A percentile compares a stretch with the other conserved stretches of the same genome.
These are phyloP conservation scores for Russula virescens DNA, from an alignment of 768 basidiomycete species.

Conservation along the genomic window DNA sequence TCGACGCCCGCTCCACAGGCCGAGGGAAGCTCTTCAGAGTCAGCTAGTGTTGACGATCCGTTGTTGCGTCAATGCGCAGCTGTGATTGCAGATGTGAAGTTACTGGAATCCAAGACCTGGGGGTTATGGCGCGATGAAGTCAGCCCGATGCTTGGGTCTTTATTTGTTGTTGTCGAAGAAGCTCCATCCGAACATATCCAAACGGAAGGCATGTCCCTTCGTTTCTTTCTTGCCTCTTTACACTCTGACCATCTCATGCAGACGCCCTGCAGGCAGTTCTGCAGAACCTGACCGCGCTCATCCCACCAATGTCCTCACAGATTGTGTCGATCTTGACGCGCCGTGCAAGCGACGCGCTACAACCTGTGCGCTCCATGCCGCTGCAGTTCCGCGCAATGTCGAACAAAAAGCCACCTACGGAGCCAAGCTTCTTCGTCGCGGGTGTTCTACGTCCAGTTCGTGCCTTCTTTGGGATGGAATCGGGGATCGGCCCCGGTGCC, in stretches of 20 bases:
- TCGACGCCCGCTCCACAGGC: slow-evolving; percentile 46
- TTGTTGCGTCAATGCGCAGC: slow-evolving; percentile 58
- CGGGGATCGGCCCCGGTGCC: slow-evolving; percentile 52
- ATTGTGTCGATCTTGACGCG: slow-evolving; percentile 65
- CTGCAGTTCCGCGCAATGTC: slow-evolving; percentile 87
- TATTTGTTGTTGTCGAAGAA: slow-evolving; percentile 27
- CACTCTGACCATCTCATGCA: slow-evolving; percentile 26
- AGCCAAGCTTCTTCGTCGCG: slow-evolving; percentile 83
- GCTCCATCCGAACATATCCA: slow-evolving; percentile 30
- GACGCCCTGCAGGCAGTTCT: slow-evolving; percentile 55
- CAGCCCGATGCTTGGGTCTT: slow-evolving; percentile 51
- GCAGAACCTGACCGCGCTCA: slow-evolving; percentile 41
- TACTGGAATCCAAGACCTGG: slow-evolving; percentile 46
- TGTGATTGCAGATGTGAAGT: slow-evolving; percentile 62
- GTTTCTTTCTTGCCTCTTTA: neutral
- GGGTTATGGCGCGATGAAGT: slow-evolving; percentile 69
- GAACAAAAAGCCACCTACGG: slow-evolving; percentile 61
- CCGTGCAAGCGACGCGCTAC: slow-evolving; percentile 80
- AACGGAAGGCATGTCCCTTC: slow-evolving; percentile 45
- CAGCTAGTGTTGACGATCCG: slow-evolving; percentile 55
- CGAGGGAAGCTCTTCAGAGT: slow-evolving; percentile 51
- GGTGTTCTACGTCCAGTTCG: slow-evolving; percentile 77
- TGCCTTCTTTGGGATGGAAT: slow-evolving; percentile 61
- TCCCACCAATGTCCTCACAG: slow-evolving; percentile 55
- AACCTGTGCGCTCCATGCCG: slow-evolving; percentile 81